phyloP scores from a whole-genome alignment of 805 yeast genomes.

The Candida rishiriensis region DNA sequence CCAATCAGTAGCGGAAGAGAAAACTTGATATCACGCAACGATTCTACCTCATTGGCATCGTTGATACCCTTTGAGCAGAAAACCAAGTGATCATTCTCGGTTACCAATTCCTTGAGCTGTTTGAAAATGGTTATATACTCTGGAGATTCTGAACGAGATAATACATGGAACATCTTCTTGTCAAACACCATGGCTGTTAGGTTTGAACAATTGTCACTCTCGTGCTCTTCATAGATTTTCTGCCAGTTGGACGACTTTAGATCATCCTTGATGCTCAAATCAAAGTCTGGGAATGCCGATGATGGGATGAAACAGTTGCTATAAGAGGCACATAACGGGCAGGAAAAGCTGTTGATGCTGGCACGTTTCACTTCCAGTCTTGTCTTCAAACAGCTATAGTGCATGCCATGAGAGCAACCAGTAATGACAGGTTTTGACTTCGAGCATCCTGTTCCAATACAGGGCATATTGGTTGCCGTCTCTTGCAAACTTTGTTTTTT shows the following conservation, averaged over 20 bases:
- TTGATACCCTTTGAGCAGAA: too few species aligned
- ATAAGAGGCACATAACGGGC: conserved; percentile 48
- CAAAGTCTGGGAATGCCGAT: conserved; percentile 27
- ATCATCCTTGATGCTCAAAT: conserved; percentile 17
- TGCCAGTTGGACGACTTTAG: conserved; percentile 14
- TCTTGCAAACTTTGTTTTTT: conserved; percentile 16
- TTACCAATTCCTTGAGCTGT: conserved; percentile 18
- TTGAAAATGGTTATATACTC: conserved; percentile 15
- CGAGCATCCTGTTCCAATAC: conserved; percentile 26
- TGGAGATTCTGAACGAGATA: conserved; percentile 17
- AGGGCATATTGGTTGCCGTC: conserved; percentile 23
- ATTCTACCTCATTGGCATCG: too few species aligned
- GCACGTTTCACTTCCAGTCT: conserved; percentile 23
- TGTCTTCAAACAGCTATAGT: conserved; percentile 38
- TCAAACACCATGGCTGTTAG: conserved; percentile 27
- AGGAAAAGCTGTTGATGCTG: conserved; percentile 28
- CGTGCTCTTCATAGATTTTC: conserved; percentile 22
- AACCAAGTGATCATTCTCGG: conserved; percentile 12
- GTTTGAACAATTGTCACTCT: conserved; percentile 27
- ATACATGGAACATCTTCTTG: conserved; percentile 21
- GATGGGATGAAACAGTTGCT: conserved; percentile 44
- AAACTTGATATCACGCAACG: conserved; percentile 10
- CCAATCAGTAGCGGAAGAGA: conserved; percentile 32
- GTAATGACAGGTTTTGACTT: conserved; percentile 31
- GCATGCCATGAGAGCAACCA: conserved; percentile 54